Conservation (phyloP, 352 stramenopile species). For the Globisporangium parvum region DNA sequence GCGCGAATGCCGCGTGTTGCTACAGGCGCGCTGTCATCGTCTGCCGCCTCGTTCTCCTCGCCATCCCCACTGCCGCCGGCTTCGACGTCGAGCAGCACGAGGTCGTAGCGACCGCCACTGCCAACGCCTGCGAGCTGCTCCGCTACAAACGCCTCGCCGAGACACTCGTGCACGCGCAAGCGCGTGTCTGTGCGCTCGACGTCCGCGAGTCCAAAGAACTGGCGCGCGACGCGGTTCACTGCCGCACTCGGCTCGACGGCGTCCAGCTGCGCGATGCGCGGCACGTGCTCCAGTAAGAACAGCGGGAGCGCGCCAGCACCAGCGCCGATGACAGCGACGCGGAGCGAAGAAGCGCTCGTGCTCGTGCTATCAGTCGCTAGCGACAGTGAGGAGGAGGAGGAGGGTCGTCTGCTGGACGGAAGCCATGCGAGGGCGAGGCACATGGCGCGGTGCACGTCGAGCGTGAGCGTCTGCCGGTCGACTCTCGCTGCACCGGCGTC, state of each 20-base stretch:
- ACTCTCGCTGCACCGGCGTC: constrained; percentile 10
- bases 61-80: constrained; percentile 22
- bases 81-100: constrained; percentile 66
- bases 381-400: constrained; percentile 12
- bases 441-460: constrained; percentile 69
- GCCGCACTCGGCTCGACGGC: no score
- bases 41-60: background rate
- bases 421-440: constrained; percentile 29
- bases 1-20: constrained; percentile 25
- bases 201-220: constrained; percentile 36
- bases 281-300: constrained; percentile 40
- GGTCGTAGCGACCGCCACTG: constrained; percentile 26
- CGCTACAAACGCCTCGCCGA: constrained; percentile 37
- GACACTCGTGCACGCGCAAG: constrained; percentile 32
- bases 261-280: no score
- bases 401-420: no score
- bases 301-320: constrained; percentile 50
- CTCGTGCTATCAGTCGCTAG: background rate
- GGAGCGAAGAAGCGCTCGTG: constrained; percentile 2
- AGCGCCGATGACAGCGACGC: constrained; percentile 43
- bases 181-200: constrained; percentile 16
- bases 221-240: constrained; percentile 28
- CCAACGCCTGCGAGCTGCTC: constrained; percentile 8
- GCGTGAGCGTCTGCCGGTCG: constrained; percentile 36
- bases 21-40: background rate